Base-by-base conservation (phyloP, 495 filamentous ascomycete species). In the Neurospora sp. region DNA sequence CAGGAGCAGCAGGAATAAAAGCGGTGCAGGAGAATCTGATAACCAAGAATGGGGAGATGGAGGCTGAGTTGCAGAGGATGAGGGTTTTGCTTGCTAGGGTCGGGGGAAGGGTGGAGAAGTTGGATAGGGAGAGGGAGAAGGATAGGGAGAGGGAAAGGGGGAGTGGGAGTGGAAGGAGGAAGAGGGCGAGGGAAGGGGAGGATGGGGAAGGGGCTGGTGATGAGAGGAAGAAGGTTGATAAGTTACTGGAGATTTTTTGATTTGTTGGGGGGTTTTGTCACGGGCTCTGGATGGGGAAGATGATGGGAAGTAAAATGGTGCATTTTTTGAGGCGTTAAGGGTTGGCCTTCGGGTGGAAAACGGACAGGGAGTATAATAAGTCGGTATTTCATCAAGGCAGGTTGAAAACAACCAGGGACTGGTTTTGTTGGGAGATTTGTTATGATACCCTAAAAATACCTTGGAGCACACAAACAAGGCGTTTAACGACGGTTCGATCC, bases 21-120 rank as follows among this genome's bases (percentile, higher is more conserved):
- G 85, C 84, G 62, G 88, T 97, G 35, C 93, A 97, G 77, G 90
- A 90, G 31, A 96, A 95, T 81, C 82, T 97, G 20, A 86, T 93
- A 11, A 92, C 89, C 16, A 87, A 88, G 59, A 90, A 93, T 80
- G 91, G 90, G n/a, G 89, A 91, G 75, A 79, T 97, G 31, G 88
- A 89, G 74, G 83, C 85, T 48, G 93, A 96, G 81, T 78, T 97
- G 75, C 89, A 92, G 77, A 89, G 87, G 75, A 94, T 93, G 90
- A 87, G 90, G 44, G 87, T 93, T 79, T 82, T 97, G 73, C 88
- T 92, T 59, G 89, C 90, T 23, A 86, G 92, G 62, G 90, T 95
- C 37, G 87, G 88, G 4, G 91, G 86, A 4, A 84, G 91, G 71
- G 83, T 93, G 4, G 79, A 77, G 46, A 80, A 77, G 75, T 70